Conservation (phyloP, 2,329 filamentous ascomycete species). For the Nothophaeocryptopus gaeumannii region DNA sequence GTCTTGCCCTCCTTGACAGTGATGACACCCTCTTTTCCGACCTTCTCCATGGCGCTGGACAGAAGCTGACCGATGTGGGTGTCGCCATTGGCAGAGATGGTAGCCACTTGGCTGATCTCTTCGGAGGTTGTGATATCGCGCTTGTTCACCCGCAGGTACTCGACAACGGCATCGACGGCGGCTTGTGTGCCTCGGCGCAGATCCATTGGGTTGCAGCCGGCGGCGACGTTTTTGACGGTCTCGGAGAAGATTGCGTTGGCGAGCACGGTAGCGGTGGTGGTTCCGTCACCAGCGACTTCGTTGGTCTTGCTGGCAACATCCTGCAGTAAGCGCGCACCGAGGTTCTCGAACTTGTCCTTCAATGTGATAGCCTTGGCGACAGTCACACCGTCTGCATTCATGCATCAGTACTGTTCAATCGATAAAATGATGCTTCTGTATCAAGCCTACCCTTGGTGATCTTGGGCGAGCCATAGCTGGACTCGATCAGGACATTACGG, state of each 20-base stretch:
- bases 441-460: slow-evolving; percentile 86
- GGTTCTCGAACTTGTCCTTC: slow-evolving; percentile 99
- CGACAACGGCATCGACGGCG: slow-evolving; percentile 89
- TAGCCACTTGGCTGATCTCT: slow-evolving; percentile 97
- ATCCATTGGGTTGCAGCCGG: slow-evolving; percentile 99
- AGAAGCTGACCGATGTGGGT: slow-evolving; percentile 92
- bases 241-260: slow-evolving; percentile 98
- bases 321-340: slow-evolving; percentile 92
- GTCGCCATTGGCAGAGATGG: slow-evolving; percentile 97
- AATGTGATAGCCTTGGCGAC: slow-evolving; percentile 76
- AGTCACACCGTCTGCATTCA: slow-evolving; percentile 49
- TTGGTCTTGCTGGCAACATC: slow-evolving; percentile 99
- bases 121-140: slow-evolving; percentile 95
- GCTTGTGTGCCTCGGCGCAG: slow-evolving; percentile 95
- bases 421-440: slow-evolving; percentile 1
- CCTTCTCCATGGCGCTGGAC: slow-evolving; percentile 99
- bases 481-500: slow-evolving; percentile 97
- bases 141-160: slow-evolving; percentile 94
- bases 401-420: slow-evolving; percentile 14
- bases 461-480: slow-evolving; percentile 96
- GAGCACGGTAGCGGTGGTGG: slow-evolving; percentile 94
- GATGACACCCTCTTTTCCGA: slow-evolving; percentile 99
- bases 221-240: slow-evolving; percentile 99
- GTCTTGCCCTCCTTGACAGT: slow-evolving; percentile 99
- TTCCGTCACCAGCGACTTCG: slow-evolving; percentile 97